A percentile compares a stretch with the other conserved stretches of the same genome.
Conservation (phyloP, 345 rosid genomes). For the Eucalyptus rudis region DNA sequence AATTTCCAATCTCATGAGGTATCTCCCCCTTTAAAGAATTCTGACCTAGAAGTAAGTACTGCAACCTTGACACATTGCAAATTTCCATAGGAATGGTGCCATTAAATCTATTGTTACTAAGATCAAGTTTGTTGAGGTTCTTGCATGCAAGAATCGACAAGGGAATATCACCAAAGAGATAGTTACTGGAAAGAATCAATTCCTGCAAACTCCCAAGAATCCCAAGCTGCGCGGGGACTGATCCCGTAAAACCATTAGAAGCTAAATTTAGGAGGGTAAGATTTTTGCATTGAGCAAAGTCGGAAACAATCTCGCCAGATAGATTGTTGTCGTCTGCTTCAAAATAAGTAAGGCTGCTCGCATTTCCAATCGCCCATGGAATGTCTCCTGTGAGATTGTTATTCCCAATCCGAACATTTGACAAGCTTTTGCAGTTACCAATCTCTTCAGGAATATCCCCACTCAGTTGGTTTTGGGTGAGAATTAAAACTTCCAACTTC, state of each 20-base stretch:
- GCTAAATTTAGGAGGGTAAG: conserved; percentile 83
- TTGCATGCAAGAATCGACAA: conserved; percentile 52
- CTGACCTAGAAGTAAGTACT: conserved; percentile 53
- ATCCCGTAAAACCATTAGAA: conserved; percentile 74
- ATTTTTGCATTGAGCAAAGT: conserved; percentile 66
- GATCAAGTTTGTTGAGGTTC: conserved; percentile 86
- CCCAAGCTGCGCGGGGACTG: conserved; percentile 61
- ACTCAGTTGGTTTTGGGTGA: conserved; percentile 59
- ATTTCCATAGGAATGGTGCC: conserved; percentile 68
- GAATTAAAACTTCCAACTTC: conserved; percentile 66
- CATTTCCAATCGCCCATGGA: conserved; percentile 70
- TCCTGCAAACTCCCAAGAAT: conserved; percentile 79
- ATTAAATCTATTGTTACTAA: conserved; percentile 63
- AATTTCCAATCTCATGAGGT: conserved; percentile 70
- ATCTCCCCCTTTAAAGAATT: conserved; percentile 67
- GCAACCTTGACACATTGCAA: conserved; percentile 52
- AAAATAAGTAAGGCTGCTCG: conserved; percentile 77
- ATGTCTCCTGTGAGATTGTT: conserved; percentile 68
- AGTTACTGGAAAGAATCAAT: conserved; percentile 77
- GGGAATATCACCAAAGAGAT: conserved; percentile 72
- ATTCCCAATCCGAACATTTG: conserved; percentile 76
- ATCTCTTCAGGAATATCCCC: conserved; percentile 64
- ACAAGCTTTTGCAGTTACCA: conserved; percentile 68
- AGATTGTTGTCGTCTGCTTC: conserved; percentile 81
- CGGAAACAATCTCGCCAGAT: conserved; percentile 70